These are phyloP conservation scores for Didymellaceae sp. DNA, from an alignment of 2,329 filamentous ascomycete species.

Conservation along the genomic window DNA sequence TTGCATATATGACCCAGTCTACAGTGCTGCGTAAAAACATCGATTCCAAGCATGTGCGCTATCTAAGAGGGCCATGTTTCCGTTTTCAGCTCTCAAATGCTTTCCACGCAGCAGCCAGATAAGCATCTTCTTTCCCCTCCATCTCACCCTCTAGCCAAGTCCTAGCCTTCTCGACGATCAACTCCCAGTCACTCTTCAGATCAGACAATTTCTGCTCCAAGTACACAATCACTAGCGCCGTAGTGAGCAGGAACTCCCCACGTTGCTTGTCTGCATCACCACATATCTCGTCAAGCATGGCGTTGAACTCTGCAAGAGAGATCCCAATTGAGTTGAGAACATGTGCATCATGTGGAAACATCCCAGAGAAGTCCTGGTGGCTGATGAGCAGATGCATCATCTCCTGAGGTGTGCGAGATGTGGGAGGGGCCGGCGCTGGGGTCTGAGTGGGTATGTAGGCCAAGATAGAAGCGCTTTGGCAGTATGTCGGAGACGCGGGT, in stretches of 20 bases:
- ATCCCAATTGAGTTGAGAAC: not conserved
- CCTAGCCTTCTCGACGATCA: constrained; percentile 67
- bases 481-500: not conserved
- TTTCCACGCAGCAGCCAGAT: too few species aligned
- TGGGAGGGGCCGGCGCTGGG: not conserved
- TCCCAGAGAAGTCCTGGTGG: constrained; percentile 64
- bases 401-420: not conserved
- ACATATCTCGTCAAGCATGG: constrained; percentile 22
- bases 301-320: not conserved
- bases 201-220: constrained; percentile 55
- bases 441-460: constrained; percentile 45
- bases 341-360: constrained; percentile 52
- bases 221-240: constrained; percentile 56
- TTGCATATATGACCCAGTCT: too few species aligned
- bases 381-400: constrained; percentile 44
- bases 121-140: too few species aligned
- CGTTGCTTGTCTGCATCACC: too few species aligned
- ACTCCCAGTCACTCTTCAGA: constrained; percentile 66
- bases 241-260: constrained; percentile 30
- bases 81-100: too few species aligned
- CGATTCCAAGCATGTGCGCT: too few species aligned
- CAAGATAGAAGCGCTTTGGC: not conserved
- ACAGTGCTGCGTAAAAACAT: too few species aligned
- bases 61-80: too few species aligned
- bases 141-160: constrained; percentile 41